Conservation (phyloP, 441 rosid genomes). For the Eruca vesicaria region DNA sequence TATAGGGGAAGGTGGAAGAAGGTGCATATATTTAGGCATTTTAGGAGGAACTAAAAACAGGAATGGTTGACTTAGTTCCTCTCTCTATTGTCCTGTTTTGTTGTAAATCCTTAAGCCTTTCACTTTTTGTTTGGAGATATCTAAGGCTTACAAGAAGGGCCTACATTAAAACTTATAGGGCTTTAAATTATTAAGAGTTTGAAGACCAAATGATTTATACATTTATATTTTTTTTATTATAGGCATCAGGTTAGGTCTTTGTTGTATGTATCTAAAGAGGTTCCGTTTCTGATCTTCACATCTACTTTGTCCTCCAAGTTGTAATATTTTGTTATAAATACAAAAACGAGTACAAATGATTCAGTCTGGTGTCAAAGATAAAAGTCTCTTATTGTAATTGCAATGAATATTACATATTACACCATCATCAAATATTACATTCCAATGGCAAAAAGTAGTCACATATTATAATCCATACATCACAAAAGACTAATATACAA, state of each 20-base stretch:
- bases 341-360: not conserved
- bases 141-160: not conserved
- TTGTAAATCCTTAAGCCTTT: not conserved
- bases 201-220: not conserved
- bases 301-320: not conserved
- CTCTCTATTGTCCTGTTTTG: not conserved
- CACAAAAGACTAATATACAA: not conserved
- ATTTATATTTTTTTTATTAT: not conserved
- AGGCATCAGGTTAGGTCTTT: not conserved
- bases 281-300: not conserved
- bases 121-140: not conserved
- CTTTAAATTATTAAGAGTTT: not conserved
- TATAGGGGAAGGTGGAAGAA: constrained; percentile 5
- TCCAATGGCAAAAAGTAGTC: not conserved
- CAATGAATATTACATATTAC: too few relatives aligned
- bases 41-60: constrained; percentile 24
- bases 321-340: not conserved
- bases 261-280: not conserved
- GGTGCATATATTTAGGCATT: constrained; percentile 6
- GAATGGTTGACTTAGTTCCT: constrained; percentile 16
- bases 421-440: constrained; percentile 13
- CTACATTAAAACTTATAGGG: not conserved
- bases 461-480: not conserved
- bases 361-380: not conserved
- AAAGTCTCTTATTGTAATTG: not conserved